Conservation (phyloP, 305 asterid genomes). For the Ilex paraguariensis region DNA sequence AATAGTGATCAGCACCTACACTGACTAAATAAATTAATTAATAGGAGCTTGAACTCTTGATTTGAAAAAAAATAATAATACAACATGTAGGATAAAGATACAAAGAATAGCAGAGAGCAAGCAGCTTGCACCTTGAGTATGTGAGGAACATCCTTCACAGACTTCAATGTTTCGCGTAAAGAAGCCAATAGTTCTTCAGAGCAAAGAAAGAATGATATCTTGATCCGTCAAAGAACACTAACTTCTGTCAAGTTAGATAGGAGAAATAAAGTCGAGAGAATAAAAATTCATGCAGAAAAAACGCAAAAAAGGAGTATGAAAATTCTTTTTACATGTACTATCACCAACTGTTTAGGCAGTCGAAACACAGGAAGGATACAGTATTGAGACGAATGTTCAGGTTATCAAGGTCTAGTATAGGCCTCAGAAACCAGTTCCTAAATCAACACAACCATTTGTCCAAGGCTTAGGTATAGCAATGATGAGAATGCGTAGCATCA, state of each 20-base stretch:
- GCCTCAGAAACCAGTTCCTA: constrained; percentile 98
- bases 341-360: too few species aligned
- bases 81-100: constrained; percentile 10
- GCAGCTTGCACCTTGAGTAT: constrained; percentile 63
- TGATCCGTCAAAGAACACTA: constrained; percentile 34
- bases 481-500: constrained; percentile 12
- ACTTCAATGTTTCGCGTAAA: constrained; percentile 84
- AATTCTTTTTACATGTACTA: too few species aligned
- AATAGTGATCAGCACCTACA: background rate
- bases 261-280: constrained; percentile 3
- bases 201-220: constrained; percentile 86
- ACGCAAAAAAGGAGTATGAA: too few species aligned
- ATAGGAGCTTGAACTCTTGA: background rate
- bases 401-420: constrained; percentile 80
- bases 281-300: background rate
- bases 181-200: constrained; percentile 82
- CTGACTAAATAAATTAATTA: background rate
- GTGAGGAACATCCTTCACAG: constrained; percentile 85
- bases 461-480: constrained; percentile 23
- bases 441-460: constrained; percentile 25
- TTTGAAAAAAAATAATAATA: constrained; percentile 14
- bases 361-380: constrained; percentile 55
- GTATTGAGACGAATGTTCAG: constrained; percentile 81
- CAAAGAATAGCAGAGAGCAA: constrained; percentile 15
- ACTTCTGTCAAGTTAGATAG: constrained; percentile 8